Evolutionary conservation across 768 basidiomycete species (phyloP).

Genomic region (Kwoniella heveanensis): DNA sequence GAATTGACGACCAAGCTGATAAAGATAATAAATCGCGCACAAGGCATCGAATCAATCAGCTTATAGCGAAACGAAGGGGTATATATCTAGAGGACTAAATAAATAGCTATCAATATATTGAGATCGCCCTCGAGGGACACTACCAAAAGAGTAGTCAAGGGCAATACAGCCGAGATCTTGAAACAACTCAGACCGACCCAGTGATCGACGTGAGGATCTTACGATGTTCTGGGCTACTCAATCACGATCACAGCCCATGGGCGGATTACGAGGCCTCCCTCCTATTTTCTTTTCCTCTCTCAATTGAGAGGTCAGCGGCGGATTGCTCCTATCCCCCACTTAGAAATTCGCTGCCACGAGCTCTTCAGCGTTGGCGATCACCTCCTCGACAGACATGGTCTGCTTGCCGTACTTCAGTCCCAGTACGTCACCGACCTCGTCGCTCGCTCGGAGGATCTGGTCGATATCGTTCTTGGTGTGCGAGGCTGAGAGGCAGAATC

Average conservation of each 20-base stretch:
- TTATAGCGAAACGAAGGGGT: not conserved
- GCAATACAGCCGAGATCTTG: too few species aligned
- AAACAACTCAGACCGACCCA: too few species aligned
- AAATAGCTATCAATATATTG: not conserved
- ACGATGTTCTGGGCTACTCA: too few species aligned
- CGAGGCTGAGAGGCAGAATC: conserved; percentile 90
- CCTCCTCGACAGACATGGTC: conserved; percentile 76
- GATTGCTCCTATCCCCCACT: not conserved
- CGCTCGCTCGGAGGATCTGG: conserved; percentile 76
- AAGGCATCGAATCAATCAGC: not conserved
- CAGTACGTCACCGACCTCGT: conserved; percentile 85
- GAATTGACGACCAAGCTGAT: too few species aligned
- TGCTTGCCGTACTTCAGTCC: conserved; percentile 79
- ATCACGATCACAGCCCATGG: too few species aligned
- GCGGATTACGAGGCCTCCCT: too few species aligned
- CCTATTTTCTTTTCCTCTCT: too few species aligned
- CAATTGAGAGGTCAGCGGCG: too few species aligned
- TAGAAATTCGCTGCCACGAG: conserved; percentile 59
- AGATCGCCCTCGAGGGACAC: too few species aligned
- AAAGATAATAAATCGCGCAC: too few species aligned
- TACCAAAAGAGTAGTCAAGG: too few species aligned
- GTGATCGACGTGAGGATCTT: too few species aligned
- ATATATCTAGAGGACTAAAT: not conserved
- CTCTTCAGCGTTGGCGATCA: conserved; percentile 72
- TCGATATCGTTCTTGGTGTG: conserved; percentile 99